Evolutionary conservation across 169 alveolate genomes (phyloP).

Genomic region (Plasmodium knowlesi): DNA sequence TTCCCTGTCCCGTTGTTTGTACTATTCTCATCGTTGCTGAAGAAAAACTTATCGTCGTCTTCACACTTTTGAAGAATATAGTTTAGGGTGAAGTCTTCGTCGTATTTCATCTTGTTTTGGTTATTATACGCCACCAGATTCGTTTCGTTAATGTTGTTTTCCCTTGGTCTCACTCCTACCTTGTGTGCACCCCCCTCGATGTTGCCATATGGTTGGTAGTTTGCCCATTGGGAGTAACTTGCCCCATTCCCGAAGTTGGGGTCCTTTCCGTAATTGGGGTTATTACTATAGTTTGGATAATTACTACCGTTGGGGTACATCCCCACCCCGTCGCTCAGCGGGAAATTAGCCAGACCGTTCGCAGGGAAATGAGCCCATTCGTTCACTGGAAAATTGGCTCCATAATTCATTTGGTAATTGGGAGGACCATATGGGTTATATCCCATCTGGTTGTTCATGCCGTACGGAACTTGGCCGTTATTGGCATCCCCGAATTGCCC

Average conservation of each 20-base stretch:
- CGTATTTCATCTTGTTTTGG: constrained; percentile 20
- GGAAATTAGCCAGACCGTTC: background rate
- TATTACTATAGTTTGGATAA: background rate
- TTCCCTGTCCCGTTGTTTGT: background rate
- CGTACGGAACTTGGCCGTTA: background rate
- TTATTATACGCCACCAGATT: constrained; percentile 50
- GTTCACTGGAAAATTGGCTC: background rate
- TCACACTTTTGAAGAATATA: constrained; percentile 60
- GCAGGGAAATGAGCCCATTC: background rate
- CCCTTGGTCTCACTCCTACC: background rate
- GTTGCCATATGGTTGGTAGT: background rate
- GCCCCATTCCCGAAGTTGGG: background rate
- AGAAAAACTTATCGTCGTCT: constrained; percentile 66
- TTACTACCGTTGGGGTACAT: background rate
- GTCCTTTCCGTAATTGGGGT: background rate
- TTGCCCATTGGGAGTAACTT: background rate
- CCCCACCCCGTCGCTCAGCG: background rate
- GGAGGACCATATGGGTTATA: background rate
- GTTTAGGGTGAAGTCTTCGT: constrained; percentile 61
- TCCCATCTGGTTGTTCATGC: background rate
- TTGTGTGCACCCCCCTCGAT: background rate
- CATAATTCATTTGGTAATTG: background rate
- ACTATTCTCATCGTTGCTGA: constrained; percentile 17
- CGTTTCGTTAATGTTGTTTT: constrained; percentile 13
- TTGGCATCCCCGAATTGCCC: background rate